Evolutionary conservation across 352 stramenopile species (phyloP).

Genomic region (Globisporangium sylvaticum): DNA sequence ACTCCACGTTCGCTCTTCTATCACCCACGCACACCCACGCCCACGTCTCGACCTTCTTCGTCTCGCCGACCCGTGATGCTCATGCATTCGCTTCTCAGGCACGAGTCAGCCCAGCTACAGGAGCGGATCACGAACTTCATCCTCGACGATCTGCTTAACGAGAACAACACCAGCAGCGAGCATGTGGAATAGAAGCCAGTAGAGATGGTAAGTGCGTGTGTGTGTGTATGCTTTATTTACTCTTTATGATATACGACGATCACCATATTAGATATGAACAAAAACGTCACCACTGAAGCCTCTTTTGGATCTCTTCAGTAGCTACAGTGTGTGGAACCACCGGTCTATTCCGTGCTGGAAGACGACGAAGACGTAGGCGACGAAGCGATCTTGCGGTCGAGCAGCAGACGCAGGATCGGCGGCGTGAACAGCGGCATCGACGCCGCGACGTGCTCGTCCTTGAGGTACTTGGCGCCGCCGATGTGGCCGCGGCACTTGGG

Average conservation of each 20-base stretch:
- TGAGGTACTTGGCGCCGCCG: slow-evolving; percentile 78
- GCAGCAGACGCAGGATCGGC: slow-evolving; percentile 62
- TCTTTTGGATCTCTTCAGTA: not conserved
- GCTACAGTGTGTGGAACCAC: not conserved
- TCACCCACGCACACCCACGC: slow-evolving; percentile 24
- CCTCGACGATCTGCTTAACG: slow-evolving; percentile 28
- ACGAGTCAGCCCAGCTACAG: slow-evolving; percentile 32
- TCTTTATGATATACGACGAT: slow-evolving; percentile 1
- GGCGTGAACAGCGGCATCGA: slow-evolving; percentile 69
- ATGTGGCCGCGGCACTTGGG: slow-evolving; percentile 62
- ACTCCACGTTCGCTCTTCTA: not conserved
- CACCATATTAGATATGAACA: slow-evolving; percentile 15
- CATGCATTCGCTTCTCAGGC: slow-evolving; percentile 10
- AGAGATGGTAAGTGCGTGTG: not conserved
- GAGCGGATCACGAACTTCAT: slow-evolving; percentile 30
- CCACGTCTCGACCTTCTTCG: slow-evolving; percentile 15
- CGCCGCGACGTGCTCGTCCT: slow-evolving; percentile 40
- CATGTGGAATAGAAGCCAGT: not conserved
- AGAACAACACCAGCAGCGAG: not conserved
- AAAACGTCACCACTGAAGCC: slow-evolving; percentile 3
- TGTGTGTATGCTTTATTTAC: not conserved
- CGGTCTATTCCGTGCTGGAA: slow-evolving; percentile 2
- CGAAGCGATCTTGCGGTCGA: slow-evolving; percentile 42
- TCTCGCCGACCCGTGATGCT: slow-evolving; percentile 4
- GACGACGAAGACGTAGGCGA: not conserved